These are phyloP conservation scores for Lindgomyces ingoldianus DNA, from an alignment of 495 filamentous ascomycete species.

Conservation along the genomic window DNA sequence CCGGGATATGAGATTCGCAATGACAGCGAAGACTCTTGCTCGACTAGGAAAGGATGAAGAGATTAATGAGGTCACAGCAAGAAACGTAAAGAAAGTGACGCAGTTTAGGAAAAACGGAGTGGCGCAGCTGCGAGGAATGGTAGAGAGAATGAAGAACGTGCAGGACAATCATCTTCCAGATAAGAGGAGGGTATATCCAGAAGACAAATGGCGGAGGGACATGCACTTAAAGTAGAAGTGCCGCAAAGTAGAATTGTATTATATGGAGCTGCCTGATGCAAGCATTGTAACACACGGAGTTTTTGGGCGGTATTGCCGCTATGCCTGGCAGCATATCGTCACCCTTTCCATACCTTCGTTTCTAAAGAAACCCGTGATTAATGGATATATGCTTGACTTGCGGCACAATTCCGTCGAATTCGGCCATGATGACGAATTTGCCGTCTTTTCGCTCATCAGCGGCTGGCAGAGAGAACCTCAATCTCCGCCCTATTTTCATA, in stretches of 20 bases:
- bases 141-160: conserved; percentile 53
- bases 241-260: background rate
- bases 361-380: too few species aligned
- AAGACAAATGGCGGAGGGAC: conserved; percentile 21
- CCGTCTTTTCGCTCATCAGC: too few species aligned
- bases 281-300: background rate
- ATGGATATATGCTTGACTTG: too few species aligned
- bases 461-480: too few species aligned
- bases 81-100: conserved; percentile 86
- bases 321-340: too few species aligned
- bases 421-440: too few species aligned
- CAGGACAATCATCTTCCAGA: conserved; percentile 7
- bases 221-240: conserved; percentile 2
- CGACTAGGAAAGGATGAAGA: conserved; percentile 52
- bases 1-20: conserved; percentile 89
- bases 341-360: too few species aligned
- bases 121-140: conserved; percentile 66
- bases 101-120: conserved; percentile 69
- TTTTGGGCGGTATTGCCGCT: background rate
- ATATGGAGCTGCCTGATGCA: background rate
- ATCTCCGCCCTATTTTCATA: background rate
- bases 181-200: conserved; percentile 40
- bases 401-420: too few species aligned
- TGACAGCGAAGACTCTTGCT: conserved; percentile 80
- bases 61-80: conserved; percentile 67